Percentiles rank a stretch among this genome's conserved stretches.
phyloP scores from a whole-genome alignment of 306 rosid genomes.

The Nissolia schottii region DNA sequence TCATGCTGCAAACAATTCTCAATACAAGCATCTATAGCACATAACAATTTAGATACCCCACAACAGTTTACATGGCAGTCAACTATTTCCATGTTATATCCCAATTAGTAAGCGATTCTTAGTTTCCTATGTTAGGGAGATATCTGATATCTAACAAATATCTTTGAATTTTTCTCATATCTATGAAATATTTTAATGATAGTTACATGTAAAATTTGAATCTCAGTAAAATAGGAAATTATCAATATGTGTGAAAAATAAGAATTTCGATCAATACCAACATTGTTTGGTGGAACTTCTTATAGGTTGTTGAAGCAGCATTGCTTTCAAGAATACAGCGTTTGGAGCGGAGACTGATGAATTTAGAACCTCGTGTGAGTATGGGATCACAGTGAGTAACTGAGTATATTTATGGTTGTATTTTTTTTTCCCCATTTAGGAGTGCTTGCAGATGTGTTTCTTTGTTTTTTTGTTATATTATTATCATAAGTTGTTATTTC shows the following conservation, averaged over 20 bases:
- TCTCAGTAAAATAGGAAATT: no score
- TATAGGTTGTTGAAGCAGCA: constrained; percentile 98
- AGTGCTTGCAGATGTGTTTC: background rate
- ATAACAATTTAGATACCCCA: background rate
- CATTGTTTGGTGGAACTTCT: constrained; percentile 25
- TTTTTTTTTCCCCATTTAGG: background rate
- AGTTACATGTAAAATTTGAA: background rate
- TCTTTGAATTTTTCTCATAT: background rate
- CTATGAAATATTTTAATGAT: background rate
- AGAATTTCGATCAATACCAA: background rate
- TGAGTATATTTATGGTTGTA: constrained; percentile 38
- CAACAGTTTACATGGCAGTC: background rate
- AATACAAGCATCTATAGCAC: no score
- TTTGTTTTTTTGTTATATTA: constrained; percentile 1
- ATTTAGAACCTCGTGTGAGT: constrained; percentile 99
- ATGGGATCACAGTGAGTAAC: constrained; percentile 76
- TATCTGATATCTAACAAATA: no score
- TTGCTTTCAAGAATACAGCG: constrained; percentile 86
- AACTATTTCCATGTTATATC: background rate
- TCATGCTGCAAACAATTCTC: no score
- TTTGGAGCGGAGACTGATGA: constrained; percentile 65
- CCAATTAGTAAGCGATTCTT: background rate
- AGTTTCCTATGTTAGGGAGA: background rate
- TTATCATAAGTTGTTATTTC: constrained; percentile 2
- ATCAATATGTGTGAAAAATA: background rate